Percentiles rank a stretch among this genome's conserved stretches.
Conservation (phyloP, 371 early-diverging fungal genomes). For the Apophysomyces elegans region DNA sequence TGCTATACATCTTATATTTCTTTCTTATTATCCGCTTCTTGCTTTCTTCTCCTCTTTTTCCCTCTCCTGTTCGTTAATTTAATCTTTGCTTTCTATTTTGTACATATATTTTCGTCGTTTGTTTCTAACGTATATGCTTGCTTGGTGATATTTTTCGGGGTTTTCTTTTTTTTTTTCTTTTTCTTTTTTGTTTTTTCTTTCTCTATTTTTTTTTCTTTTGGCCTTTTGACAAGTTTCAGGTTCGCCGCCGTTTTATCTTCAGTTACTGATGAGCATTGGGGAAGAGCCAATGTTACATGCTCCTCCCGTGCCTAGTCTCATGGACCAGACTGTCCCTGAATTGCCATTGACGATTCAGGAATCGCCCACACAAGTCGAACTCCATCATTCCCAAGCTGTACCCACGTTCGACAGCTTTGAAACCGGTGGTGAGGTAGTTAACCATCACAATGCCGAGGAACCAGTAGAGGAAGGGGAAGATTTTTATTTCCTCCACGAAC, state of each 20-base stretch:
- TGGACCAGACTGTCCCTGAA: slow-evolving; percentile 8
- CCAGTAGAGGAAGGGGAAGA: slow-evolving; percentile 7
- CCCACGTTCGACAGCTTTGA: neutral
- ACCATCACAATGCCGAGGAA: neutral
- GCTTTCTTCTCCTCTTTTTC: neutral
- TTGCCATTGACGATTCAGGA: slow-evolving; percentile 6
- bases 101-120: neutral
- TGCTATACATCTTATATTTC: neutral
- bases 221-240: neutral
- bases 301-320: neutral
- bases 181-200: slow-evolving; percentile 14
- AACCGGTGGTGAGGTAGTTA: no score
- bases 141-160: neutral
- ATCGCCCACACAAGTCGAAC: neutral
- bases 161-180: slow-evolving; percentile 13
- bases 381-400: neutral
- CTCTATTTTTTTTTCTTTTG: slow-evolving; percentile 16
- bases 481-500: slow-evolving; percentile 4
- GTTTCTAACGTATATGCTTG: neutral
- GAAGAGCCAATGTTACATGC: slow-evolving; percentile 8
- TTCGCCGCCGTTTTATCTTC: neutral
- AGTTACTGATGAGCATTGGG: slow-evolving; percentile 6
- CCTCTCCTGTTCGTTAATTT: neutral
- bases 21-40: slow-evolving; percentile 8
- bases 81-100: neutral